phyloP scores from a whole-genome alignment of 805 yeast genomes.

The Grigorovia humatica region DNA sequence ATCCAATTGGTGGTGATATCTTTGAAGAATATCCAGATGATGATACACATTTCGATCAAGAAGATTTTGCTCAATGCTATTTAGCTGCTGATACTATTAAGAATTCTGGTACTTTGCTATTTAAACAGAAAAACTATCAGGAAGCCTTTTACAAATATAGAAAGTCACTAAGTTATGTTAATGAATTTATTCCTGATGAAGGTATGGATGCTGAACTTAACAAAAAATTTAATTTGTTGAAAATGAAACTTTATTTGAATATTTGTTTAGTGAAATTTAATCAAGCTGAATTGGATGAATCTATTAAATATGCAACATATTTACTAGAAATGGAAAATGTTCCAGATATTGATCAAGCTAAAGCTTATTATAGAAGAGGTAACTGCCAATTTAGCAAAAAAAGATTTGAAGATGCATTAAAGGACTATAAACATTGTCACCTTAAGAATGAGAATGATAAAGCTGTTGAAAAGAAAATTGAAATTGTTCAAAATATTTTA shows the following conservation, averaged over 20 bases:
- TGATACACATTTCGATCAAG: constrained; percentile 47
- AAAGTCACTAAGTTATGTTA: constrained; percentile 58
- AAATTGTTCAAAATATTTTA: constrained; percentile 31
- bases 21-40: constrained; percentile 76
- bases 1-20: constrained; percentile 53
- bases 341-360: constrained; percentile 38
- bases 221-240: constrained; percentile 38
- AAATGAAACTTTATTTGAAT: constrained; percentile 37
- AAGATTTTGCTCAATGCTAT: constrained; percentile 42
- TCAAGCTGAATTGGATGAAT: constrained; percentile 36
- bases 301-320: constrained; percentile 46
- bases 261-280: constrained; percentile 47
- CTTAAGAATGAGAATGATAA: constrained; percentile 39
- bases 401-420: constrained; percentile 40
- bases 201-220: constrained; percentile 47
- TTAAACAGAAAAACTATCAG: constrained; percentile 40
- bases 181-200: constrained; percentile 61
- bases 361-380: constrained; percentile 50
- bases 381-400: constrained; percentile 34
- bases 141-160: constrained; percentile 53
- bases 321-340: constrained; percentile 41
- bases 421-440: constrained; percentile 36
- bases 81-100: constrained; percentile 48
- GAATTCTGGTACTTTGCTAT: constrained; percentile 53
- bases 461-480: constrained; percentile 36